Conservation (phyloP, 257 asterid genomes). For the Solanum dulcamara region DNA sequence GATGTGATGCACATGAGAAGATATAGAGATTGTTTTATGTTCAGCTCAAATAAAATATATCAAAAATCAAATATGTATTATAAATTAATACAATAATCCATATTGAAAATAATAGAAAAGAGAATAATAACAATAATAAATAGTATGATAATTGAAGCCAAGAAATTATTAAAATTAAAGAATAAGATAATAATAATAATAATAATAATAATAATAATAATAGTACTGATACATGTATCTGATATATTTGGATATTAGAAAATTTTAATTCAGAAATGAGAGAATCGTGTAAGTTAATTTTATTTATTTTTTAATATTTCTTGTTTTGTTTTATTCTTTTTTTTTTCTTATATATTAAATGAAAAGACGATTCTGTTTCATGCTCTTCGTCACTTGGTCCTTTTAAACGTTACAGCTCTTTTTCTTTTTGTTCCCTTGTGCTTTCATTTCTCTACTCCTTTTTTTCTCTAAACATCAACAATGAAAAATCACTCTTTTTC, state of each 20-base stretch:
- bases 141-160: background rate
- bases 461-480: background rate
- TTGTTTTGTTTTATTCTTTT: background rate
- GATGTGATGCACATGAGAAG: too few relatives aligned
- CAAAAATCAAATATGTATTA: too few relatives aligned
- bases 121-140: too few relatives aligned
- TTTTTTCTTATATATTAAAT: background rate
- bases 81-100: too few relatives aligned
- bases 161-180: too few relatives aligned
- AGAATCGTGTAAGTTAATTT: conserved; percentile 7
- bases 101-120: background rate
- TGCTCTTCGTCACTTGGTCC: background rate
- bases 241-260: too few relatives aligned
- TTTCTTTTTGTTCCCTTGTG: background rate
- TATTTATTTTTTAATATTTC: background rate
- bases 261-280: background rate
- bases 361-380: background rate
- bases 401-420: background rate
- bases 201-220: too few relatives aligned
- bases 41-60: too few relatives aligned
- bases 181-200: too few relatives aligned
- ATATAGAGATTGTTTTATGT: too few relatives aligned
- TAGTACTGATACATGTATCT: too few relatives aligned
- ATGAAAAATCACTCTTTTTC: background rate
- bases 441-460: background rate